Evolutionary conservation across 2,329 filamentous ascomycete species (phyloP).

Genomic region (Ophiostoma montium): DNA sequence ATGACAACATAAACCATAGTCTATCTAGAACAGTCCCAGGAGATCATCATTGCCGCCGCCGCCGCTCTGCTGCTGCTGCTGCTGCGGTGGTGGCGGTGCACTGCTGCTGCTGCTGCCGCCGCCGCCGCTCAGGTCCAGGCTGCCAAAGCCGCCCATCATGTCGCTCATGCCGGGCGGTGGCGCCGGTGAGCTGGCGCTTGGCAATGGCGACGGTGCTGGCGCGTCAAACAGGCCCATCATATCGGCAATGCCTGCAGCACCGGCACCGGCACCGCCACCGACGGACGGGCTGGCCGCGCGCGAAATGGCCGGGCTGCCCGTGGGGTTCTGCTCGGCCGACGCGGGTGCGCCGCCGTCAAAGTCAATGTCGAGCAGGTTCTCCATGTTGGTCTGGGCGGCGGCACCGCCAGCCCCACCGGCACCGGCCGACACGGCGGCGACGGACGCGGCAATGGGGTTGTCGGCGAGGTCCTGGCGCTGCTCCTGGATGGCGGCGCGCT

Average conservation of each 20-base stretch:
- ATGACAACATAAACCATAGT: background rate
- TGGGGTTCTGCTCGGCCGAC: slow-evolving; percentile 47
- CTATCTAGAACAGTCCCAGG: slow-evolving; percentile 36
- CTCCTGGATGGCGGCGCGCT: slow-evolving; percentile 91
- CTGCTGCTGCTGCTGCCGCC: slow-evolving; percentile 42
- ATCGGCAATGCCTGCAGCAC: slow-evolving; percentile 36
- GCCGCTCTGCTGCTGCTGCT: slow-evolving; percentile 35
- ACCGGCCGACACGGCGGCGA: slow-evolving; percentile 48
- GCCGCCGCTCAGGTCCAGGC: slow-evolving; percentile 59
- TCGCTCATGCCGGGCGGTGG: slow-evolving; percentile 54
- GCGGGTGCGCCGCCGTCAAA: slow-evolving; percentile 77
- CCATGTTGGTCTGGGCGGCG: slow-evolving; percentile 57
- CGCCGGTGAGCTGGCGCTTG: slow-evolving; percentile 12
- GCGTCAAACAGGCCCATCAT: slow-evolving; percentile 60
- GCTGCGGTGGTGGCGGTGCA: slow-evolving; percentile 49
- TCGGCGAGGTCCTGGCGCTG: slow-evolving; percentile 84
- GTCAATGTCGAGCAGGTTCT: slow-evolving; percentile 70
- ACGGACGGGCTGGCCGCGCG: slow-evolving; percentile 48
- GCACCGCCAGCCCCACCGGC: slow-evolving; percentile 33
- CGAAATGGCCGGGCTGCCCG: slow-evolving; percentile 42
- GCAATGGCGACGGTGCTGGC: slow-evolving; percentile 27
- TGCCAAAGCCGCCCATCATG: slow-evolving; percentile 78
- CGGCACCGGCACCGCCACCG: slow-evolving; percentile 27
- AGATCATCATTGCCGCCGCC: slow-evolving; percentile 42
- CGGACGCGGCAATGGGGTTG: slow-evolving; percentile 81